phyloP scores from a whole-genome alignment of 1,284 basidiomycete species.

The Malassezia cuniculi region DNA sequence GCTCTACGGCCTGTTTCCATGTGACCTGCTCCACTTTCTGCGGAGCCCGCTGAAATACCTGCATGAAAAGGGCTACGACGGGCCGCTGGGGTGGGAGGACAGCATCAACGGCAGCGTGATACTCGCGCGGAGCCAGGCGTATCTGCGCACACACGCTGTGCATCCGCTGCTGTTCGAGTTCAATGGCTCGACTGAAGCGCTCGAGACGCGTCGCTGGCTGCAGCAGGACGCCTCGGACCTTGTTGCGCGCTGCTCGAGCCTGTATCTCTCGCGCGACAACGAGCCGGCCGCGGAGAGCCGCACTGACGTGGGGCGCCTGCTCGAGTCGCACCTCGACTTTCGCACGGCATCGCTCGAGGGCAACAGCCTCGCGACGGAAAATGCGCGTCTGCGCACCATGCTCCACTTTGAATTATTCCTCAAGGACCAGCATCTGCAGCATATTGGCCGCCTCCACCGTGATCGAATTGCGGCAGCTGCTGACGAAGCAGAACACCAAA shows the following conservation, averaged over 20 bases:
- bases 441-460: constrained; percentile 43
- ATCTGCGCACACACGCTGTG: constrained; percentile 60
- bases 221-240: constrained; percentile 58
- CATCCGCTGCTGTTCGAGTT: constrained; percentile 61
- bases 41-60: constrained; percentile 58
- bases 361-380: not conserved
- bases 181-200: constrained; percentile 56
- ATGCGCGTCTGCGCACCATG: constrained; percentile 30
- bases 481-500: constrained; percentile 42
- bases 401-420: constrained; percentile 44
- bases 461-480: constrained; percentile 37
- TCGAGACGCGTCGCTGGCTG: constrained; percentile 56
- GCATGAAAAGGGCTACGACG: constrained; percentile 47
- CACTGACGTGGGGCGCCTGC: not conserved
- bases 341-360: not conserved
- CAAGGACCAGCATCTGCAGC: constrained; percentile 42
- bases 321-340: not conserved
- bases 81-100: constrained; percentile 46
- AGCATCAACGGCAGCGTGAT: constrained; percentile 54
- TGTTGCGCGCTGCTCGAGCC: constrained; percentile 55
- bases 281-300: constrained; percentile 1
- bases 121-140: constrained; percentile 46
- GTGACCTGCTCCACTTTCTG: constrained; percentile 64
- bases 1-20: constrained; percentile 75
- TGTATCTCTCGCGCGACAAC: constrained; percentile 28